Conservation (phyloP, 169 alveolate species). For the Hepatocystis sp. region DNA sequence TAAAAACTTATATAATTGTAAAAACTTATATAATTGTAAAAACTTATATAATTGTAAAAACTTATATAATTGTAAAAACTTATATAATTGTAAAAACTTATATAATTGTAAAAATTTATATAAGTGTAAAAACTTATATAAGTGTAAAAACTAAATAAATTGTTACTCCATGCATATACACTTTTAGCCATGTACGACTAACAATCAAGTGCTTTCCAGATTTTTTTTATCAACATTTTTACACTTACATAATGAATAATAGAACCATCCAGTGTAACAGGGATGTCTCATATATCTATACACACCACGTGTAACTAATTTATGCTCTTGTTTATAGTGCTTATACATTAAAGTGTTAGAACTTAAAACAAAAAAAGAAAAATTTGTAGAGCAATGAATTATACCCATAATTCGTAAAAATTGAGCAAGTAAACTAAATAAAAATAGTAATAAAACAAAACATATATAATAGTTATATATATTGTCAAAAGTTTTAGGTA, state of each 20-base stretch:
- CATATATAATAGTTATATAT: slow-evolving; percentile 19
- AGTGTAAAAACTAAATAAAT: no score
- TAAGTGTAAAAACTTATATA: no score
- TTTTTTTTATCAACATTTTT: background rate
- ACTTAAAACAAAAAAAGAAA: slow-evolving; percentile 28
- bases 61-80: no score
- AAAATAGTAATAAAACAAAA: background rate
- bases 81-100: no score
- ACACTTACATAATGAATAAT: slow-evolving; percentile 43
- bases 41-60: no score
- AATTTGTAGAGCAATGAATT: slow-evolving; percentile 27
- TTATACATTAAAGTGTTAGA: slow-evolving; percentile 10
- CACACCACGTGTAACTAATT: slow-evolving; percentile 26
- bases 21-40: no score
- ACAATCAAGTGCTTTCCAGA: background rate
- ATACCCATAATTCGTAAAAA: slow-evolving; percentile 38
- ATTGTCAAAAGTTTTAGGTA: background rate
- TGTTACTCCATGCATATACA: no score
- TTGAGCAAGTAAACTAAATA: slow-evolving; percentile 13
- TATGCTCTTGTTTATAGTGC: slow-evolving; percentile 12
- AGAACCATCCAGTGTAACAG: slow-evolving; percentile 73
- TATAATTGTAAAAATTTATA: no score
- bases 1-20: no score
- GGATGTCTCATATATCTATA: slow-evolving; percentile 72
- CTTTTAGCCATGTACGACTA: background rate